Evolutionary conservation across 164 flowering plant genomes (phyloP).

Genomic region (Liquidambar formosana): DNA sequence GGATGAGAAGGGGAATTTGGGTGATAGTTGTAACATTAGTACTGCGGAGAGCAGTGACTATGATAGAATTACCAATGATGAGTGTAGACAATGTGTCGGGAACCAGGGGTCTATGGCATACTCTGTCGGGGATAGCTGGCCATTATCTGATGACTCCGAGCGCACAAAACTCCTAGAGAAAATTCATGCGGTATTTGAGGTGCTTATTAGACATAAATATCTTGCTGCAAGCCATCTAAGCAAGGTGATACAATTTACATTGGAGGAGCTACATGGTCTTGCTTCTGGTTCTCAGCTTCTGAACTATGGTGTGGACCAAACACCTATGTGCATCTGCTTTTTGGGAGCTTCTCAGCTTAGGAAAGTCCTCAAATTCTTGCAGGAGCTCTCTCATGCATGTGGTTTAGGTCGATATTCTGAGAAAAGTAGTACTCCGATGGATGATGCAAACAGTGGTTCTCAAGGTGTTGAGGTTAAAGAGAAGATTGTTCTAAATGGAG

Average conservation of each 20-base stretch:
- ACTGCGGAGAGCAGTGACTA: constrained; percentile 23
- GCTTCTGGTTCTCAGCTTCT: constrained; percentile 59
- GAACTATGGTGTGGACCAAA: constrained; percentile 60
- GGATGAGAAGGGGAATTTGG: constrained; percentile 35
- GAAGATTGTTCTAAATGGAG: constrained; percentile 57
- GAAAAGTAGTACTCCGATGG: constrained; percentile 36
- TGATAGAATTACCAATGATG: constrained; percentile 32
- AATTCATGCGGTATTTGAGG: constrained; percentile 61
- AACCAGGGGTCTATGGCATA: constrained; percentile 29
- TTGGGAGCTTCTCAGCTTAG: constrained; percentile 71
- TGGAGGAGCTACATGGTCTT: constrained; percentile 75
- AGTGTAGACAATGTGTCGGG: constrained; percentile 44
- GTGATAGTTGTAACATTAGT: constrained; percentile 31
- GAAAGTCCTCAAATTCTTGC: constrained; percentile 78
- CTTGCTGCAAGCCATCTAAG: constrained; percentile 77
- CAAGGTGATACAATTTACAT: constrained; percentile 74
- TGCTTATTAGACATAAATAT: constrained; percentile 67
- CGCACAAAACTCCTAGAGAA: constrained; percentile 75
- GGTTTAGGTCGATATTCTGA: constrained; percentile 68
- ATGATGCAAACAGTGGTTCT: constrained; percentile 40
- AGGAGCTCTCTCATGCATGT: constrained; percentile 77
- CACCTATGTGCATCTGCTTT: constrained; percentile 88
- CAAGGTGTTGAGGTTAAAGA: constrained; percentile 47
- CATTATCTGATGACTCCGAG: constrained; percentile 77
- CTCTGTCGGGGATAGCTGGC: constrained; percentile 55